A percentile compares a stretch with the other conserved stretches of the same genome.
Conservation (phyloP, 495 filamentous ascomycete species). For the Trichoderma erinaceum region DNA sequence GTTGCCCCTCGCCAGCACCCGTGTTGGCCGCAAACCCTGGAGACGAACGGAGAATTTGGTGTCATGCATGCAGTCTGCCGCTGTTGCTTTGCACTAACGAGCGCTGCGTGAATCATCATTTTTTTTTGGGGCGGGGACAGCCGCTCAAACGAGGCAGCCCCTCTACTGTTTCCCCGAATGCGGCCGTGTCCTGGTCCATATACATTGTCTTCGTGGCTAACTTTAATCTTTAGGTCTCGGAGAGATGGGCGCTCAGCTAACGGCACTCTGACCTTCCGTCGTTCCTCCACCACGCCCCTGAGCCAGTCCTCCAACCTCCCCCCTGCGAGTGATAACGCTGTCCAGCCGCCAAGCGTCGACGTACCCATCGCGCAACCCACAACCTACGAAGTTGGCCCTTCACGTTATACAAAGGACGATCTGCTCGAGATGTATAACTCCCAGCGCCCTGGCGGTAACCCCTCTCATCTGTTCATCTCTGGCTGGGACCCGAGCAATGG, state of each 20-base stretch:
- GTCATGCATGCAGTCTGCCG: neutral
- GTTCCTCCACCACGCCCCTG: slow-evolving; percentile 57
- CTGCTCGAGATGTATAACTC: slow-evolving; percentile 68
- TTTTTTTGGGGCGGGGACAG: neutral
- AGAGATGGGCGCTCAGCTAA: slow-evolving; percentile 50
- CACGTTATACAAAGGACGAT: slow-evolving; percentile 56
- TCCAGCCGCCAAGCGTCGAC: slow-evolving; percentile 21
- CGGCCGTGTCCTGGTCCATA: neutral
- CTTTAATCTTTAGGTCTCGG: neutral
- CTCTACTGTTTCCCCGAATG: neutral
- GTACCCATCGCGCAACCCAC: slow-evolving; percentile 17
- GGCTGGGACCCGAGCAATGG: slow-evolving; percentile 68
- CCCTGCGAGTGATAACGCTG: slow-evolving; percentile 20
- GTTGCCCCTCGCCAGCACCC: neutral
- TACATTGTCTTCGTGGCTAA: neutral
- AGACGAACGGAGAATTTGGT: neutral
- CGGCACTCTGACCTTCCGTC: slow-evolving; percentile 82
- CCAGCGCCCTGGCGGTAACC: slow-evolving; percentile 23
- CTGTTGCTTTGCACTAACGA: neutral
- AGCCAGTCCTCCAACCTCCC: slow-evolving; percentile 26
- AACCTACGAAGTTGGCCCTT: slow-evolving; percentile 14
- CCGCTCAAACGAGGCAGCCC: neutral
- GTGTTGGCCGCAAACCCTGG: neutral
- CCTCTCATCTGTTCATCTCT: slow-evolving; percentile 60
- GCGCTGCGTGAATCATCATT: neutral